phyloP scores from a whole-genome alignment of 495 filamentous ascomycete species.

The Cercophora samala region DNA sequence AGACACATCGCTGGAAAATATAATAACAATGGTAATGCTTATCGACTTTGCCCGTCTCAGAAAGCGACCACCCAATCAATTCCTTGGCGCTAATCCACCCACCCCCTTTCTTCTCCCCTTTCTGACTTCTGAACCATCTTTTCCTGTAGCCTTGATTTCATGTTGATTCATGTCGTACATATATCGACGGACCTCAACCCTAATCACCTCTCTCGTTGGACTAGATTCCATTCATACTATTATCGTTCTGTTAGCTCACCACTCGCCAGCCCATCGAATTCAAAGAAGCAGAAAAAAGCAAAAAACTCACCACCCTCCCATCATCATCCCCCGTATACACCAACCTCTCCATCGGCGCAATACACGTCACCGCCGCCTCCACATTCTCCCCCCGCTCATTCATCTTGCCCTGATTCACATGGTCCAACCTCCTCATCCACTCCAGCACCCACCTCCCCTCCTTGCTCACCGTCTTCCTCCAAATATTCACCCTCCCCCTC shows the following conservation, averaged over 20 bases:
- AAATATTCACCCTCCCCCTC: conserved; percentile 77
- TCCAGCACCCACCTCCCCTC: conserved; percentile 49
- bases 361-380: conserved; percentile 80
- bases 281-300: not conserved
- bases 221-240: conserved; percentile 85
- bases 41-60: no score
- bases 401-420: conserved; percentile 59
- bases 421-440: conserved; percentile 73
- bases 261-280: no score
- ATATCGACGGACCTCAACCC: not conserved
- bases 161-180: not conserved
- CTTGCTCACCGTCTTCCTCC: conserved; percentile 47
- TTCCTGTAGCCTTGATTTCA: not conserved
- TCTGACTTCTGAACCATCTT: not conserved
- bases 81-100: not conserved
- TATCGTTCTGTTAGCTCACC: conserved; percentile 31
- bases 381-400: conserved; percentile 72
- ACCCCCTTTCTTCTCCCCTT: not conserved
- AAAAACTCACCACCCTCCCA: conserved; percentile 64
- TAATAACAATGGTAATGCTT: not conserved
- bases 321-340: conserved; percentile 94
- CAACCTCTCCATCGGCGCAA: conserved; percentile 74
- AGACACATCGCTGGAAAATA: not conserved
- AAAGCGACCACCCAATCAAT: not conserved
- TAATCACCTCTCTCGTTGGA: conserved; percentile 58